These are phyloP conservation scores for Phaeodactylum tricornutum DNA, from an alignment of 108 stramenopile genomes.

Conservation along the genomic window DNA sequence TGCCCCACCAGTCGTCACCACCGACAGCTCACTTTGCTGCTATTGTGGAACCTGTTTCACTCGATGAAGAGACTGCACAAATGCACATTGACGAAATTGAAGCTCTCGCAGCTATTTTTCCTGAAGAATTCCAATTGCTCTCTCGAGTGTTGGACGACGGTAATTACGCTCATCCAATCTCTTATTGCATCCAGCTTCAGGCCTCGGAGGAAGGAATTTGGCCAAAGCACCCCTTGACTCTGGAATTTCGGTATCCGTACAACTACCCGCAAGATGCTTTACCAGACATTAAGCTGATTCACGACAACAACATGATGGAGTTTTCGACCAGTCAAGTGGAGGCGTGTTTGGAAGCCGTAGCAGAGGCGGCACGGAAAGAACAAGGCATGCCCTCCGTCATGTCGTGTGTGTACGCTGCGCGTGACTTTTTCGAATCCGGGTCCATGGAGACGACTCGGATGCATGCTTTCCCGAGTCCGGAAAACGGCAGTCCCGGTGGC, in stretches of 20 bases:
- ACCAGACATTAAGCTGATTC: constrained; percentile 35
- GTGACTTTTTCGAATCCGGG: constrained; percentile 49
- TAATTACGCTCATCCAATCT: constrained; percentile 35
- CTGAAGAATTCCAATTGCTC: constrained; percentile 44
- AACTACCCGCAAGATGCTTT: constrained; percentile 43
- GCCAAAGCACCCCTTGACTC: constrained; percentile 45
- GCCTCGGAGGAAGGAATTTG: constrained; percentile 35
- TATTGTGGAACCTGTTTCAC: constrained; percentile 4
- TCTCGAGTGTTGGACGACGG: constrained; percentile 17
- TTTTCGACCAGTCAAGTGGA: constrained; percentile 31
- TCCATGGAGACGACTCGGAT: too few relatives aligned
- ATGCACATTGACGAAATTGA: constrained; percentile 63
- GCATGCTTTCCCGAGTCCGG: too few relatives aligned
- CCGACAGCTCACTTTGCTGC: not conserved
- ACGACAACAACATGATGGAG: constrained; percentile 62
- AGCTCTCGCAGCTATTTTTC: constrained; percentile 60
- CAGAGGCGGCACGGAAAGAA: constrained; percentile 31
- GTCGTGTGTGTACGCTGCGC: constrained; percentile 47
- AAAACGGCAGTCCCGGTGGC: too few relatives aligned
- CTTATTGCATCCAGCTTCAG: constrained; percentile 37
- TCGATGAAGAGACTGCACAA: constrained; percentile 51
- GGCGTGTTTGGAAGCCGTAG: constrained; percentile 22
- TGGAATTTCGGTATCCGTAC: constrained; percentile 45
- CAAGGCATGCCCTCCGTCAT: constrained; percentile 60
- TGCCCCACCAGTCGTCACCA: not conserved